Evolutionary conservation across 1,284 basidiomycete species (phyloP).

Genomic region (Cryptococcus floricola): DNA sequence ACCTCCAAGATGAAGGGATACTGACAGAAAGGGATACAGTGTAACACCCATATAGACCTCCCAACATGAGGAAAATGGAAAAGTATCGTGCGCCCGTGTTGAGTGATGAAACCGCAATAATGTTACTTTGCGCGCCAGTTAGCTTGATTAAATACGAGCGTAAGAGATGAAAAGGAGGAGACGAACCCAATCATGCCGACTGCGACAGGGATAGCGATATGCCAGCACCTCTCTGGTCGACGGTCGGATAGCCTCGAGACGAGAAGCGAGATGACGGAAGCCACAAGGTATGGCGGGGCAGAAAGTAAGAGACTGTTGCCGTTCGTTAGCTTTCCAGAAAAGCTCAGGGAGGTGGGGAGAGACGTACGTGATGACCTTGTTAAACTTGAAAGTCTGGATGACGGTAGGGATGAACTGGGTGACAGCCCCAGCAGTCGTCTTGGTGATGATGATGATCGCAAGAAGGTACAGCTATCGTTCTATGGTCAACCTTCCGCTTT

Average conservation of each 20-base stretch:
- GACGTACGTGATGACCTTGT: slow-evolving; percentile 24
- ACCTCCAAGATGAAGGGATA: not conserved
- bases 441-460: slow-evolving; percentile 22
- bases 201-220: slow-evolving; percentile 44
- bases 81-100: slow-evolving; percentile 34
- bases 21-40: slow-evolving; percentile 25
- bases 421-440: slow-evolving; percentile 22
- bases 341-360: not conserved
- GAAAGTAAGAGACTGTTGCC: slow-evolving; percentile 27
- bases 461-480: slow-evolving; percentile 19
- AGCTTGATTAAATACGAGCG: not conserved
- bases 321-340: not conserved
- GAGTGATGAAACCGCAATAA: slow-evolving; percentile 29
- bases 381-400: slow-evolving; percentile 28
- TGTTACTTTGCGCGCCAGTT: slow-evolving; percentile 4
- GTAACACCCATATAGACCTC: slow-evolving; percentile 29
- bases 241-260: slow-evolving; percentile 31
- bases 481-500: not conserved
- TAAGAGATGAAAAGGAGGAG: not conserved
- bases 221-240: slow-evolving; percentile 39
- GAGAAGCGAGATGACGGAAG: slow-evolving; percentile 30
- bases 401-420: slow-evolving; percentile 34
- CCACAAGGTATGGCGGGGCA: slow-evolving; percentile 39
- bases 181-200: slow-evolving; percentile 36
- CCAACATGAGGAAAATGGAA: slow-evolving; percentile 38